A percentile compares a stretch with the other conserved stretches of the same genome.
phyloP scores from a whole-genome alignment of 1,284 basidiomycete genomes.

The Heimioporus retisporus region DNA sequence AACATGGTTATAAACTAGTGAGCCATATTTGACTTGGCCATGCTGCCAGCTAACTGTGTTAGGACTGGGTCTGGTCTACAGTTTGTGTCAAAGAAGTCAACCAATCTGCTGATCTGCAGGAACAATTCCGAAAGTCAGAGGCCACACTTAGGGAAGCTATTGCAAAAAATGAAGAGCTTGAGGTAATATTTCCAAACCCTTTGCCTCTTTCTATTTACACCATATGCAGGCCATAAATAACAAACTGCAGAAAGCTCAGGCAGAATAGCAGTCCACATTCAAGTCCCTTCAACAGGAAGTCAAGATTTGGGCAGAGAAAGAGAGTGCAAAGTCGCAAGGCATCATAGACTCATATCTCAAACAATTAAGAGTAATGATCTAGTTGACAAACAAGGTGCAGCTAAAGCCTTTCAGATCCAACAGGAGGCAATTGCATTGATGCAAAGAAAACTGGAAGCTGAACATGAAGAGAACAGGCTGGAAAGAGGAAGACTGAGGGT shows the following conservation, averaged over 20 bases:
- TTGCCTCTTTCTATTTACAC: background rate
- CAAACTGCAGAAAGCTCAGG: background rate
- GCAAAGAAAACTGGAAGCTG: background rate
- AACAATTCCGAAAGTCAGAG: background rate
- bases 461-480: background rate
- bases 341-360: no score
- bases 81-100: background rate
- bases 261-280: background rate
- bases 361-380: background rate
- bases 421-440: background rate
- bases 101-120: background rate
- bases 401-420: background rate
- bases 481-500: background rate
- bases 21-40: background rate
- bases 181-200: background rate
- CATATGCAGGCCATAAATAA: background rate
- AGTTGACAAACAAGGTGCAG: background rate
- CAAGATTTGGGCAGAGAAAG: background rate
- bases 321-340: background rate
- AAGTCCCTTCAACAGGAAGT: background rate
- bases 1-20: background rate
- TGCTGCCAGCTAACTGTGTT: background rate
- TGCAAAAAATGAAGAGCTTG: background rate
- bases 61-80: background rate
- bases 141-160: background rate